Percentiles rank a stretch among this genome's conserved stretches.
Conservation (phyloP, 805 yeast species). For the Metschnikowia peoriensis region DNA sequence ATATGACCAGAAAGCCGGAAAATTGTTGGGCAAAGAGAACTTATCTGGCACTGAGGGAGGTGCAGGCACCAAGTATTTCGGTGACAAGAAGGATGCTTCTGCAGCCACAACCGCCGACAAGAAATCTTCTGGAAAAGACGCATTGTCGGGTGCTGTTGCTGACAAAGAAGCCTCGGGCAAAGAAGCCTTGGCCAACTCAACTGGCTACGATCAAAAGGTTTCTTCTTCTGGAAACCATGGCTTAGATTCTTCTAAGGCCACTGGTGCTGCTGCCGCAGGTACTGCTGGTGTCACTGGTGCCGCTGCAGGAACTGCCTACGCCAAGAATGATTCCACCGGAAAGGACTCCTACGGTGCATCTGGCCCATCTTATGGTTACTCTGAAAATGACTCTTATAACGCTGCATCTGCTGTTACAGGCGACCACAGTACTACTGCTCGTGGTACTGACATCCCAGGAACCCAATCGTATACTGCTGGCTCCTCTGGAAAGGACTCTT, state of each 20-base stretch:
- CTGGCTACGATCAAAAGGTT: not conserved
- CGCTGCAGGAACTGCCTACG: slow-evolving; percentile 16
- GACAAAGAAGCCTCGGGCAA: slow-evolving; percentile 5
- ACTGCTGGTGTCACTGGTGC: slow-evolving; percentile 13
- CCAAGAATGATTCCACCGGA: slow-evolving; percentile 3
- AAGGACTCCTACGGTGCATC: slow-evolving; percentile 4
- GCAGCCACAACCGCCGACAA: slow-evolving; percentile 11
- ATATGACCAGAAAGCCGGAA: slow-evolving; percentile 26
- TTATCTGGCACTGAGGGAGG: slow-evolving; percentile 25
- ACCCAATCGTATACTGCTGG: not conserved
- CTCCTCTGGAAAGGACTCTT: not conserved
- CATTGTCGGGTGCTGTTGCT: not conserved
- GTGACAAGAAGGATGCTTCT: slow-evolving; percentile 13
- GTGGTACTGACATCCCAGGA: slow-evolving; percentile 1
- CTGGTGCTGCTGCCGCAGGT: slow-evolving; percentile 16
- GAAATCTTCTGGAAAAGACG: slow-evolving; percentile 2
- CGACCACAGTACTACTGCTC: slow-evolving; percentile 1
- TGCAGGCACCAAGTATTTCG: slow-evolving; percentile 27
- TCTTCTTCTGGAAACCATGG: slow-evolving; percentile 6
- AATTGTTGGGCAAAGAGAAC: slow-evolving; percentile 14
- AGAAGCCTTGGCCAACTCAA: not conserved
- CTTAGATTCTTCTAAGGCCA: slow-evolving; percentile 7
- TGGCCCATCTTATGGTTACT: slow-evolving; percentile 1
- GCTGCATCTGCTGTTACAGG: not conserved
- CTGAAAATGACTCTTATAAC: slow-evolving; percentile 3